Evolutionary conservation across 2,329 filamentous ascomycete species (phyloP).

Genomic region (Blumeria hordei): DNA sequence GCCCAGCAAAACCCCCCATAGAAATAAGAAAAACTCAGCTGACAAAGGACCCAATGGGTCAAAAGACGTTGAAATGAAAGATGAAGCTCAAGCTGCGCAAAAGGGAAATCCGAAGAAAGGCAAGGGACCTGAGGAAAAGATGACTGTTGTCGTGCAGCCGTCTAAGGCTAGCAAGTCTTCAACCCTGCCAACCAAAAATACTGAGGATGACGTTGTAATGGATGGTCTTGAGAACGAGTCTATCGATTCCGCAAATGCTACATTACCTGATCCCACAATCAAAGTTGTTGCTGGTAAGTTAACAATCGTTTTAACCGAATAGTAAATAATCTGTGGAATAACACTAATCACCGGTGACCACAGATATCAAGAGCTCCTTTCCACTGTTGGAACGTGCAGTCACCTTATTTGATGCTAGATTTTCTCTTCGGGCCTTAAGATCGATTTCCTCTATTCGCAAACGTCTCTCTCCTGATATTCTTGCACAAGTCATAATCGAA

Average conservation of each 20-base stretch:
- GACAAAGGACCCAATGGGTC: constrained; percentile 42
- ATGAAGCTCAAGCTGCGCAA: constrained; percentile 30
- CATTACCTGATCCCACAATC: constrained; percentile 33
- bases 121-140: constrained; percentile 51
- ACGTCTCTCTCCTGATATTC: constrained; percentile 57
- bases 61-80: constrained; percentile 49
- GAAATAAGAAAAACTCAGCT: constrained; percentile 42
- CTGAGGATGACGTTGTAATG: constrained; percentile 50
- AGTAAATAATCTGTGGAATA: not conserved
- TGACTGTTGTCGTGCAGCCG: constrained; percentile 59
- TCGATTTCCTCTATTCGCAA: constrained; percentile 93
- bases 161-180: constrained; percentile 39
- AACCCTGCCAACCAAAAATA: constrained; percentile 29
- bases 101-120: constrained; percentile 40
- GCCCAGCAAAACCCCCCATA: constrained; percentile 45
- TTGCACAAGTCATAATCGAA: constrained; percentile 58
- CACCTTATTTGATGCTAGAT: constrained; percentile 78
- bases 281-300: constrained; percentile 35
- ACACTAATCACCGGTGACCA: constrained; percentile 5
- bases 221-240: constrained; percentile 22
- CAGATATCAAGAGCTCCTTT: constrained; percentile 93
- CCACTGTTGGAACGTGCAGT: constrained; percentile 78
- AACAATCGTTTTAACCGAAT: not conserved
- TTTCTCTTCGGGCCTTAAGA: constrained; percentile 77
- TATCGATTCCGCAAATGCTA: constrained; percentile 18